Conservation (phyloP, 257 asterid species). For the Scutellaria barbata region DNA sequence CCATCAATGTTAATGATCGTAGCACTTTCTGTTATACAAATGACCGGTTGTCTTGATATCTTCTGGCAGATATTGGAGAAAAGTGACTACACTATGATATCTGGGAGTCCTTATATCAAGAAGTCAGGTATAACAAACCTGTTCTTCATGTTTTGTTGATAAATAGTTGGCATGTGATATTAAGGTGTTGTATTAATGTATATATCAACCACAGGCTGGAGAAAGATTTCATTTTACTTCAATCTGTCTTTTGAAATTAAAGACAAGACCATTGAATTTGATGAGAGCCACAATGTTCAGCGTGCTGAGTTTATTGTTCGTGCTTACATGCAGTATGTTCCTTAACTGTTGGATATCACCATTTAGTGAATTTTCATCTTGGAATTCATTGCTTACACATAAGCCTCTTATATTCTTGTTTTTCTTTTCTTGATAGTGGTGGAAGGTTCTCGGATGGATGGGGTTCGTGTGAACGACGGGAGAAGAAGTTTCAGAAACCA, state of each 20-base stretch:
- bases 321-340: constrained; percentile 89
- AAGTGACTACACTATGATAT: constrained; percentile 76
- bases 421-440: constrained; percentile 55
- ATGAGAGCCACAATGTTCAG: constrained; percentile 82
- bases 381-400: constrained; percentile 6
- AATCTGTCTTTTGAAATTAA: constrained; percentile 88
- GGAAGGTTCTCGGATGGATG: constrained; percentile 98
- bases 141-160: constrained; percentile 18
- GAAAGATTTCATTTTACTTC: constrained; percentile 98
- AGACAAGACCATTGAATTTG: constrained; percentile 93
- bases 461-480: constrained; percentile 97
- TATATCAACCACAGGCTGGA: constrained; percentile 71
- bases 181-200: constrained; percentile 20
- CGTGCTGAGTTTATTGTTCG: constrained; percentile 94
- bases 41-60: constrained; percentile 23
- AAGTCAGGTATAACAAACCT: constrained; percentile 63
- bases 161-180: constrained; percentile 24
- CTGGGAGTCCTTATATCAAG: constrained; percentile 76
- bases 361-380: neutral
- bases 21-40: constrained; percentile 31
- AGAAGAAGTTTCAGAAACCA: constrained; percentile 86
- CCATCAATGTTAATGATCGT: neutral
- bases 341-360: constrained; percentile 18
- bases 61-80: constrained; percentile 85
- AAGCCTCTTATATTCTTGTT: constrained; percentile 1